These are phyloP conservation scores for Pelargonium myrrhifolium DNA, from an alignment of 441 rosid genomes.

Conservation along the genomic window DNA sequence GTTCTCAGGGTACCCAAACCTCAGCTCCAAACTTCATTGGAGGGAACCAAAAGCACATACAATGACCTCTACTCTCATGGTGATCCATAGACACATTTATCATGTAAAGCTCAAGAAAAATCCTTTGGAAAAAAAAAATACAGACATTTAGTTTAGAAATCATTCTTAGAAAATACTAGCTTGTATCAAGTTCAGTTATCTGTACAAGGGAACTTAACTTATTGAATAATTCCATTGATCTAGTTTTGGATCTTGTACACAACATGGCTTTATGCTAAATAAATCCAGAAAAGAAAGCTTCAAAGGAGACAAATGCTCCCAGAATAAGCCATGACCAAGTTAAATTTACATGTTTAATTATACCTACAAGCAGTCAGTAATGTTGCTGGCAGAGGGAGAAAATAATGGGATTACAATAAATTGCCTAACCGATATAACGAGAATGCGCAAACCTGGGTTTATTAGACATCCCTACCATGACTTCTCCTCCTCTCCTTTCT, in stretches of 20 bases:
- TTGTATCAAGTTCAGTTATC: not conserved
- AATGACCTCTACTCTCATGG: constrained; percentile 22
- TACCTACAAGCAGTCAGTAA: constrained; percentile 4
- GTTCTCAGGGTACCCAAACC: constrained; percentile 27
- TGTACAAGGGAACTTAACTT: not conserved
- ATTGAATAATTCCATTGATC: too few relatives aligned
- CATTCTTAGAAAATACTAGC: too few relatives aligned
- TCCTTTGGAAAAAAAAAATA: too few relatives aligned
- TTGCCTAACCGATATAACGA: constrained; percentile 24
- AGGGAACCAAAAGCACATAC: constrained; percentile 19
- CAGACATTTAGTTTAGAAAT: too few relatives aligned
- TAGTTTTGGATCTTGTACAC: too few relatives aligned
- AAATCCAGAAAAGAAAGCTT: not conserved
- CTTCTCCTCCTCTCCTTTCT: constrained; percentile 14
- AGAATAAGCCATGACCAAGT: not conserved
- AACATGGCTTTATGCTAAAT: not conserved
- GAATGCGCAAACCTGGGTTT: constrained; percentile 32
- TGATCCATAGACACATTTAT: constrained; percentile 21
- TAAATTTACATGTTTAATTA: not conserved
- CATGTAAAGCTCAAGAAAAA: too few relatives aligned
- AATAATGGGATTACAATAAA: constrained; percentile 16
- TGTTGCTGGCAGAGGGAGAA: not conserved
- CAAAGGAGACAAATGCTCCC: not conserved
- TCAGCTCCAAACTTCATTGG: too few relatives aligned
- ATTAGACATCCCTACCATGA: constrained; percentile 13